Percentiles rank a stretch among this genome's conserved stretches.
phyloP scores from a whole-genome alignment of 331 rosid species.

The Pyrus hybrid region DNA sequence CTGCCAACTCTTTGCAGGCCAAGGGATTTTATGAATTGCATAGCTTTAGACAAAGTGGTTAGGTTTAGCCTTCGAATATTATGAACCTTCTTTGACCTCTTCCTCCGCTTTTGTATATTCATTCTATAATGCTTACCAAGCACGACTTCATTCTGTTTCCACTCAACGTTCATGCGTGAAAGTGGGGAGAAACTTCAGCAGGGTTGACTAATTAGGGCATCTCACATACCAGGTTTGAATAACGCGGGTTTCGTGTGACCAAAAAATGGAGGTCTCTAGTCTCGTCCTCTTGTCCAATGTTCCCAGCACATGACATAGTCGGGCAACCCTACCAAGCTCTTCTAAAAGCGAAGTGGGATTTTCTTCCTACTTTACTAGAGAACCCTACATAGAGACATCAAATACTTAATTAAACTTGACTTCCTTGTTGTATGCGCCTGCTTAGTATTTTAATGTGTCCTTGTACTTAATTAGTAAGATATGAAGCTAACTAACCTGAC shows the following conservation, averaged over 20 bases:
- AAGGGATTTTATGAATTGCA: slow-evolving; percentile 3
- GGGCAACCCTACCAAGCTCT: too few relatives aligned
- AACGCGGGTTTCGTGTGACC: too few relatives aligned
- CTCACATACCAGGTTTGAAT: too few relatives aligned
- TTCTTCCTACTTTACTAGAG: neutral
- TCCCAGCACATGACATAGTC: too few relatives aligned
- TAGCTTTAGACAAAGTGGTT: slow-evolving; percentile 30
- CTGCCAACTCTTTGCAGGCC: slow-evolving; percentile 11
- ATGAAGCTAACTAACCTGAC: neutral
- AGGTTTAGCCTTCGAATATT: neutral
- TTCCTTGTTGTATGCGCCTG: slow-evolving; percentile 9
- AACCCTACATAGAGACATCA: neutral
- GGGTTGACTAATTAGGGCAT: too few relatives aligned
- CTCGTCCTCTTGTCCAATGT: too few relatives aligned
- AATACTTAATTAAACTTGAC: neutral
- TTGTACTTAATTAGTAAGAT: neutral
- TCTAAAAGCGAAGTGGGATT: too few relatives aligned
- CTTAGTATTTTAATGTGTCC: neutral
- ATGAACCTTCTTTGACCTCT: slow-evolving; percentile 10
- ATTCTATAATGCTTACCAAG: neutral
- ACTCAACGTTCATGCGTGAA: neutral
- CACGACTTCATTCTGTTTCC: slow-evolving; percentile 1
- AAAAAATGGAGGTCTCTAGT: too few relatives aligned
- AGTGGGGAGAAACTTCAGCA: too few relatives aligned
- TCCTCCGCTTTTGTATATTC: neutral